Evolutionary conservation across 106 monocot genomes (phyloP).

Genomic region (Dioscorea dumetorum): DNA sequence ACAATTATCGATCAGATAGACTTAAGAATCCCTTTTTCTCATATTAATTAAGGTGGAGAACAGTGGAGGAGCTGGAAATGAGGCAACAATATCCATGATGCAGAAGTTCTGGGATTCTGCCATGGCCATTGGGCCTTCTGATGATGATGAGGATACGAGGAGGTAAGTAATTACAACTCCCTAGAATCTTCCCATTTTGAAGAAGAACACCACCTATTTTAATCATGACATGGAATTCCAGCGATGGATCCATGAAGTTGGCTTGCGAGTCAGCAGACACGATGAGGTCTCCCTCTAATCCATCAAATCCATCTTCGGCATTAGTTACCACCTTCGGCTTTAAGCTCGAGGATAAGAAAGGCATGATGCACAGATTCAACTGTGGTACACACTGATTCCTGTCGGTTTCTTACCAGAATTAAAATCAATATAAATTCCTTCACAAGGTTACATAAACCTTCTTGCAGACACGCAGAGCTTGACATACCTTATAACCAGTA

Average conservation of each 20-base stretch:
- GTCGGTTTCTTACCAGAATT: not conserved
- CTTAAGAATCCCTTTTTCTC: not conserved
- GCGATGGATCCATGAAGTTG: constrained; percentile 62
- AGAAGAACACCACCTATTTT: too few relatives aligned
- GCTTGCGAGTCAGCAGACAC: constrained; percentile 49
- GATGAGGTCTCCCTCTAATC: constrained; percentile 28
- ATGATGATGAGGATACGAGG: constrained; percentile 64
- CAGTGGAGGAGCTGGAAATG: constrained; percentile 51
- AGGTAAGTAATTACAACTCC: constrained; percentile 19
- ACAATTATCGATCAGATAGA: not conserved
- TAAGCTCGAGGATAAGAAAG: constrained; percentile 79
- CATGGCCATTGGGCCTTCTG: constrained; percentile 55
- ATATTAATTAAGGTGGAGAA: constrained; percentile 51
- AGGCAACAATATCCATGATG: constrained; percentile 65
- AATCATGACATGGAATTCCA: constrained; percentile 10
- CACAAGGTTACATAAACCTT: not conserved
- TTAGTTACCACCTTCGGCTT: constrained; percentile 51
- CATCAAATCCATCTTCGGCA: constrained; percentile 31
- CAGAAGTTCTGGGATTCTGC: constrained; percentile 98
- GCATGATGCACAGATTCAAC: constrained; percentile 82
- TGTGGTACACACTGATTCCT: constrained; percentile 39
- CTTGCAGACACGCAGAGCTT: constrained; percentile 7
- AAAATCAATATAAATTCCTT: too few relatives aligned
- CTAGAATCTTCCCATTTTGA: too few relatives aligned
- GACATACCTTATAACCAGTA: constrained; percentile 8